Evolutionary conservation across 2,329 filamentous ascomycete species (phyloP).

Genomic region (Fusarium annulatum): DNA sequence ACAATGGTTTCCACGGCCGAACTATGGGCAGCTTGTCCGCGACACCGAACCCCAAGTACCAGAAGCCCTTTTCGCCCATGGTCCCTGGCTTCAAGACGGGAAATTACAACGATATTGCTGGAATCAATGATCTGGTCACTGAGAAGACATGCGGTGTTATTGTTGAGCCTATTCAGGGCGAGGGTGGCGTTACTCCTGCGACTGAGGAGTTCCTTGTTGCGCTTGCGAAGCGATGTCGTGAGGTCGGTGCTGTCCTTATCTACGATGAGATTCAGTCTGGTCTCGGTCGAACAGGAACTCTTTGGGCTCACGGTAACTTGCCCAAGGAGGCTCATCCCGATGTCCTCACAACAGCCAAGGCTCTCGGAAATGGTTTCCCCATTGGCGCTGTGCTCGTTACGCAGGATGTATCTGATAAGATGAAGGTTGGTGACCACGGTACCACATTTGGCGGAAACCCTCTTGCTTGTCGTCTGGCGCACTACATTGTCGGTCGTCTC

Average conservation of each 20-base stretch:
- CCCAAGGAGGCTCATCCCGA: conserved; percentile 89
- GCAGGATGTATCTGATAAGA: conserved; percentile 54
- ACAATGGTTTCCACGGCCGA: conserved; percentile 92
- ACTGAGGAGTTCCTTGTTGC: conserved; percentile 84
- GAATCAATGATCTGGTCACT: conserved; percentile 79
- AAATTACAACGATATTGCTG: conserved; percentile 82
- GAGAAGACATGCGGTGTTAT: conserved; percentile 93
- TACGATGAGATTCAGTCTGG: conserved; percentile 99
- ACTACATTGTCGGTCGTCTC: conserved; percentile 84
- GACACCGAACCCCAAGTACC: conserved; percentile 97
- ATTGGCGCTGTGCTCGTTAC: conserved; percentile 76
- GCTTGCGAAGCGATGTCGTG: conserved; percentile 84
- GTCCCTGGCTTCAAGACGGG: conserved; percentile 91
- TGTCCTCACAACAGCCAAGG: conserved; percentile 93
- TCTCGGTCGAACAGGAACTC: conserved; percentile 82
- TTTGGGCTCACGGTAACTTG: conserved; percentile 88
- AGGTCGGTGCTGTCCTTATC: conserved; percentile 88
- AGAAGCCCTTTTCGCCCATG: conserved; percentile 95
- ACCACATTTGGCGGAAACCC: conserved; percentile 96
- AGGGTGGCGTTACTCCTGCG: conserved; percentile 90
- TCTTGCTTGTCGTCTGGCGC: conserved; percentile 83
- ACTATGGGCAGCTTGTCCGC: conserved; percentile 97
- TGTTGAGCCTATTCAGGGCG: conserved; percentile 96
- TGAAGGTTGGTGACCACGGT: conserved; percentile 80
- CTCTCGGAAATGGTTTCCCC: conserved; percentile 94